phyloP scores from a whole-genome alignment of 257 asterid genomes.

The Gentiana dahurica region DNA sequence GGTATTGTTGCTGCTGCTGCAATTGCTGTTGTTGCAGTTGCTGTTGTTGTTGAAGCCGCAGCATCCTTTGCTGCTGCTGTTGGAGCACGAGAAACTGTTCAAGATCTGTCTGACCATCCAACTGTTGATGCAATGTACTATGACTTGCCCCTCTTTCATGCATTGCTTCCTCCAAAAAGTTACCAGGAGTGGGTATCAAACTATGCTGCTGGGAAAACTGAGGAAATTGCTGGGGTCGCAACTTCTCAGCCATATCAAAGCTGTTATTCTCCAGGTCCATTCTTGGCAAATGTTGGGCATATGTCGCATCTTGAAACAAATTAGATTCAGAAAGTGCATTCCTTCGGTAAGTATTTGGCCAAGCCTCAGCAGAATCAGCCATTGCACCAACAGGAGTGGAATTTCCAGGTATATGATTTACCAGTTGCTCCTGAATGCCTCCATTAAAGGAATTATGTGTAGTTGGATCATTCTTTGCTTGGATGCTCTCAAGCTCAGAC shows the following conservation, averaged over 20 bases:
- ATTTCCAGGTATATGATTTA: constrained; percentile 41
- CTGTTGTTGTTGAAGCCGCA: constrained; percentile 46
- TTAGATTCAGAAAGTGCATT: constrained; percentile 39
- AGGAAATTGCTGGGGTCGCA: constrained; percentile 41
- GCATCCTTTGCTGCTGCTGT: constrained; percentile 54
- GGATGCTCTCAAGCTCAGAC: constrained; percentile 87
- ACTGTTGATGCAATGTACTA: constrained; percentile 51
- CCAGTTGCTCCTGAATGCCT: constrained; percentile 30
- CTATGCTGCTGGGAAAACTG: constrained; percentile 50
- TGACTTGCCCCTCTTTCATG: constrained; percentile 40
- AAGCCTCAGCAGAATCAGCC: constrained; percentile 39
- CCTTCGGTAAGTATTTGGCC: constrained; percentile 52
- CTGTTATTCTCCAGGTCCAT: constrained; percentile 45
- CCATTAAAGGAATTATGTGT: constrained; percentile 24
- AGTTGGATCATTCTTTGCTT: constrained; percentile 41
- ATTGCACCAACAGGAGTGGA: constrained; percentile 30
- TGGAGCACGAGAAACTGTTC: constrained; percentile 66
- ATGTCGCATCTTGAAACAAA: constrained; percentile 41
- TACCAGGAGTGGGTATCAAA: constrained; percentile 39
- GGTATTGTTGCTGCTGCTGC: constrained; percentile 30
- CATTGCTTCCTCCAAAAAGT: constrained; percentile 46
- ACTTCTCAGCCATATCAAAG: constrained; percentile 55
- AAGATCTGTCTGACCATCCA: constrained; percentile 46
- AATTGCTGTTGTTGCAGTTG: constrained; percentile 31
- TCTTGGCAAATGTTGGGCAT: constrained; percentile 36